These are phyloP conservation scores for Picochlorum sp. DNA, from an alignment of 139 green algal genomes.

Conservation along the genomic window DNA sequence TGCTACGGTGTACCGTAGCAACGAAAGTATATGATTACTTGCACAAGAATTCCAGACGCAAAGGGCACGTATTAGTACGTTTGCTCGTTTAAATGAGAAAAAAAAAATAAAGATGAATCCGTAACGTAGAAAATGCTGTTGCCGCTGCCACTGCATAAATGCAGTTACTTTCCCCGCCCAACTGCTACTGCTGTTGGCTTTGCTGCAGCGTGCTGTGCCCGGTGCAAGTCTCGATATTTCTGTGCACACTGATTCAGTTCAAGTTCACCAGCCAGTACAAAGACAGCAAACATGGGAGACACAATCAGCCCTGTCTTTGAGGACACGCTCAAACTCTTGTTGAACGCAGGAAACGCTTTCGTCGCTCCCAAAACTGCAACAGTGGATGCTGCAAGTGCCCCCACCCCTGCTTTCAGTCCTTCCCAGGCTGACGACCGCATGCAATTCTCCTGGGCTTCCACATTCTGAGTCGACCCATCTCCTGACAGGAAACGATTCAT, in stretches of 20 bases:
- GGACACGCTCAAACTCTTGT: slow-evolving; percentile 11
- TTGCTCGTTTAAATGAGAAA: too few species aligned
- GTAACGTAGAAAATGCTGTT: too few species aligned
- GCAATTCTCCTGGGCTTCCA: slow-evolving; percentile 8
- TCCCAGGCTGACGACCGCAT: neutral
- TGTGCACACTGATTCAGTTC: slow-evolving; percentile 28
- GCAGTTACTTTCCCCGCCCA: neutral
- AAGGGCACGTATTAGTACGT: too few species aligned
- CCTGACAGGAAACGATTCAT: neutral
- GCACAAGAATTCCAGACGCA: too few species aligned
- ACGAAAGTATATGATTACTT: too few species aligned
- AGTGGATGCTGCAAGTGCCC: slow-evolving; percentile 3
- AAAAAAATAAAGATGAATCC: too few species aligned
- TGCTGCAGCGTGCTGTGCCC: neutral
- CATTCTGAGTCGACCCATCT: neutral
- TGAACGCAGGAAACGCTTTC: slow-evolving; percentile 23
- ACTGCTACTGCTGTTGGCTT: too few species aligned
- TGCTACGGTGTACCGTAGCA: too few species aligned
- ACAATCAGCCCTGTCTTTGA: slow-evolving; percentile 23
- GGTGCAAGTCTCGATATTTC: neutral
- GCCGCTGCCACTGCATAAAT: neutral
- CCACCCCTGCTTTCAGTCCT: neutral
- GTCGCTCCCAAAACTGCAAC: slow-evolving; percentile 11
- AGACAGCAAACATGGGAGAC: slow-evolving; percentile 29
- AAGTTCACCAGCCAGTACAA: slow-evolving; percentile 33